Percentiles rank a stretch among this genome's conserved stretches.
Evolutionary conservation across 2,329 filamentous ascomycete genomes (phyloP).

Genomic region (Penicillium sclerotiorum): DNA sequence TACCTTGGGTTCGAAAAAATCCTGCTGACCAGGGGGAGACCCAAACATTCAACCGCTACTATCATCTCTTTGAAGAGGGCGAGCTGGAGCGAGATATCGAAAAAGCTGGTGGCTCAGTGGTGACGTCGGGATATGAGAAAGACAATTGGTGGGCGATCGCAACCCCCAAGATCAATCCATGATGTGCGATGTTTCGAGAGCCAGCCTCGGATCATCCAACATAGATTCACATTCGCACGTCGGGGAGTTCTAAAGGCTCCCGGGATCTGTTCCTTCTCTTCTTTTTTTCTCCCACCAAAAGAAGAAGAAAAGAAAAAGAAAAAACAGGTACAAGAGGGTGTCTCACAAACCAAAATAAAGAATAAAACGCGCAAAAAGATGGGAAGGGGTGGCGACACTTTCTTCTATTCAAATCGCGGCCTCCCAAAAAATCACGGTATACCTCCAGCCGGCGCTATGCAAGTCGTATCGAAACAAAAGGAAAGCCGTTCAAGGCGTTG

Average conservation of each 20-base stretch:
- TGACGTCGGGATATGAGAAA: constrained; percentile 87
- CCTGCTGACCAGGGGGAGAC: constrained; percentile 29
- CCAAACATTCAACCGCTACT: constrained; percentile 81
- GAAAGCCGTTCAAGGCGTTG: constrained; percentile 29
- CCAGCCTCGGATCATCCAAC: constrained; percentile 32
- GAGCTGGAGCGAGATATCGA: constrained; percentile 81
- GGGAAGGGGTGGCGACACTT: constrained; percentile 20
- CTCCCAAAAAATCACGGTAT: constrained; percentile 36
- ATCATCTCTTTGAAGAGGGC: constrained; percentile 85
- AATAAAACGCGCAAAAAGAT: constrained; percentile 15
- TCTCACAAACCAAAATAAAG: no score
- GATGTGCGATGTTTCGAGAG: constrained; percentile 26
- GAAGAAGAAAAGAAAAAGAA: no score
- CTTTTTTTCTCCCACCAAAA: no score
- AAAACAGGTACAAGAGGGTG: no score
- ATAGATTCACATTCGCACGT: no score
- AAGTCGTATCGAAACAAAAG: constrained; percentile 37
- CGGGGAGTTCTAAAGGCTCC: no score
- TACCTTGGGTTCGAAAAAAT: constrained; percentile 81
- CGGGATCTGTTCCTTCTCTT: no score
- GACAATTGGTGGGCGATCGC: constrained; percentile 97
- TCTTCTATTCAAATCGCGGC: constrained; percentile 30
- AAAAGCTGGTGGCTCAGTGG: constrained; percentile 72
- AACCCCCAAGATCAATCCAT: constrained; percentile 30
- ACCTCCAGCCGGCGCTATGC: constrained; percentile 43